Evolutionary conservation across 2,329 filamentous ascomycete genomes (phyloP).

Genomic region (Stemphylium lycopersici): DNA sequence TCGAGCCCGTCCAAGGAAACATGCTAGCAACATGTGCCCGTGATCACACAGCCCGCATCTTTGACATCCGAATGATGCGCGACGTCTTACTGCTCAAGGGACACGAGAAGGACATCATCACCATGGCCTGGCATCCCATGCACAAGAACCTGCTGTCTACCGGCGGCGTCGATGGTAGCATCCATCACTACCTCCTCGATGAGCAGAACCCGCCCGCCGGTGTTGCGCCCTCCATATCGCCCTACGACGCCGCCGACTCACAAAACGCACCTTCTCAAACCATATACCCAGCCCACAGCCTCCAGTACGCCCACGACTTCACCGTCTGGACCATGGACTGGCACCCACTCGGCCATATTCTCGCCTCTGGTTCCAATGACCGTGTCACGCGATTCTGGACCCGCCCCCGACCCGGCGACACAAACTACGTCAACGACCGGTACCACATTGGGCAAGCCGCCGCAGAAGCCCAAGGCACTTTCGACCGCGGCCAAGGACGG

Average conservation of each 20-base stretch:
- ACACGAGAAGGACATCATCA: constrained; percentile 95
- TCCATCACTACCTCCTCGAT: constrained; percentile 94
- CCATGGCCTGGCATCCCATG: constrained; percentile 90
- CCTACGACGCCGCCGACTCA: constrained; percentile 85
- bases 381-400: constrained; percentile 98
- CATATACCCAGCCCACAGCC: constrained; percentile 87
- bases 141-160: constrained; percentile 89
- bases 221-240: constrained; percentile 72
- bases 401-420: constrained; percentile 83
- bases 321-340: constrained; percentile 98
- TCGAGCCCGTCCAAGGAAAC: constrained; percentile 82
- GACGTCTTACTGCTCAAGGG: constrained; percentile 92
- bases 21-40: constrained; percentile 91
- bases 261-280: constrained; percentile 81
- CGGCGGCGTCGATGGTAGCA: constrained; percentile 84
- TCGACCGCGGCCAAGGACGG: constrained; percentile 78
- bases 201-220: constrained; percentile 86
- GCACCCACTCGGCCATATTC: constrained; percentile 94
- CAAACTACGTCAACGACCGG: constrained; percentile 83
- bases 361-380: constrained; percentile 95
- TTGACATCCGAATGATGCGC: constrained; percentile 97
- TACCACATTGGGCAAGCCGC: constrained; percentile 95
- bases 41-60: constrained; percentile 90
- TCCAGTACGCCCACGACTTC: constrained; percentile 89
- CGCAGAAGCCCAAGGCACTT: constrained; percentile 93